Percentiles rank a stretch among this genome's conserved stretches.
These are phyloP conservation scores for Cyclotella kingstonii DNA, from an alignment of 108 stramenopile species.

Conservation along the genomic window DNA sequence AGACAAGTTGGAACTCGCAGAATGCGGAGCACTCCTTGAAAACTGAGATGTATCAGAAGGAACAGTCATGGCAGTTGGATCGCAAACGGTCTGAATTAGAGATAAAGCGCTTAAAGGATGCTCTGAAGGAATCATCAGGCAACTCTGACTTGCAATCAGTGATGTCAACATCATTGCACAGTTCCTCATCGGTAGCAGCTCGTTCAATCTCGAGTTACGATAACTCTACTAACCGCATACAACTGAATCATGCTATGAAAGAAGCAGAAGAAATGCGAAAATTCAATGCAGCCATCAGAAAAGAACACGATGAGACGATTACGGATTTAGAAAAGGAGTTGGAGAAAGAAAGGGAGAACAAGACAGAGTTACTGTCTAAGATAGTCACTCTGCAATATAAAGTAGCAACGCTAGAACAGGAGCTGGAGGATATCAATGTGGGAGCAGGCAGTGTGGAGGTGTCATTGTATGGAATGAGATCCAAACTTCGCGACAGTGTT, in stretches of 20 bases:
- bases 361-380: conserved; percentile 14
- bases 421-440: conserved; percentile 25
- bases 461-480: conserved; percentile 9
- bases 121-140: not conserved
- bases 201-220: not conserved
- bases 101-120: conserved; percentile 18
- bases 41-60: conserved; percentile 14
- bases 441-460: conserved; percentile 14
- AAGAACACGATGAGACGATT: conserved; percentile 33
- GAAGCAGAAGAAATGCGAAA: conserved; percentile 44
- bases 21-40: conserved; percentile 13
- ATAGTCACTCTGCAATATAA: conserved; percentile 30
- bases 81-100: conserved; percentile 15
- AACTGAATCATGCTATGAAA: conserved; percentile 17
- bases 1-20: conserved; percentile 12
- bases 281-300: conserved; percentile 22
- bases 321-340: conserved; percentile 26
- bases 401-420: conserved; percentile 26
- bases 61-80: conserved; percentile 14
- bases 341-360: conserved; percentile 17
- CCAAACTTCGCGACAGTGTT: not conserved
- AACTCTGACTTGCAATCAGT: conserved; percentile 3
- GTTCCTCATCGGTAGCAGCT: not conserved
- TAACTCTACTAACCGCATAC: conserved; percentile 1
- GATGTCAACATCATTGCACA: conserved; percentile 2